Percentiles rank a stretch among this genome's conserved stretches.
These are phyloP conservation scores for Colletotrichum tabaci DNA, from an alignment of 2,329 filamentous ascomycete species.

Conservation along the genomic window DNA sequence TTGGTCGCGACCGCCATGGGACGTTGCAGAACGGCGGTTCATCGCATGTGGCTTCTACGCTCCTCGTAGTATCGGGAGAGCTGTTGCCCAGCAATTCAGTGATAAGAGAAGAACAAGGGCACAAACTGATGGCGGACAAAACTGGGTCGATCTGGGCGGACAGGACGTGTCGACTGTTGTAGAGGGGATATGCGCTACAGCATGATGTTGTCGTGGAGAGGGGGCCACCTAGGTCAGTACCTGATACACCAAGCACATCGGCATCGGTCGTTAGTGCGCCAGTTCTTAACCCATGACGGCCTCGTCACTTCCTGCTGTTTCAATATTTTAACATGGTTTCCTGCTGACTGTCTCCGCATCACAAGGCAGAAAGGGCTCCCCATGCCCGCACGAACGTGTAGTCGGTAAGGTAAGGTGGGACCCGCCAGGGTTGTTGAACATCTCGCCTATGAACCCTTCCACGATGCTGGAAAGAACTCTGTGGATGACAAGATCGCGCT, in stretches of 20 bases:
- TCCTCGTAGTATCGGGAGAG: background rate
- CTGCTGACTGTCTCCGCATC: background rate
- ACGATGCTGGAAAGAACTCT: background rate
- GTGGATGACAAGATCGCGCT: background rate
- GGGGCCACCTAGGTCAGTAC: background rate
- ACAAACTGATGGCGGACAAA: background rate
- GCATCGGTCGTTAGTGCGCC: background rate
- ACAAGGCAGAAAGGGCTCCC: background rate
- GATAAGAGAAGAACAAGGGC: too few species aligned
- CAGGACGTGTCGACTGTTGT: background rate
- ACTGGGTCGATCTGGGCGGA: too few species aligned
- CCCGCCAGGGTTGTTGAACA: background rate
- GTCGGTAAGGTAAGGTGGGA: background rate
- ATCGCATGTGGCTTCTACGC: constrained; percentile 2
- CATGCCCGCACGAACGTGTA: background rate
- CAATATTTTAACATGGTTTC: background rate
- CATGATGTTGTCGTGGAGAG: background rate
- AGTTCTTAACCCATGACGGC: background rate
- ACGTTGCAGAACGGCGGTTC: background rate
- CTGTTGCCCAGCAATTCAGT: background rate
- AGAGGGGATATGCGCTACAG: background rate
- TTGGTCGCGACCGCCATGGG: constrained; percentile 1
- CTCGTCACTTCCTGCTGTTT: background rate
- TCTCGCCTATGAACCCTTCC: background rate
- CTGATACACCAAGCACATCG: background rate